phyloP scores from a whole-genome alignment of 768 basidiomycete species.

The Galerina marginata region DNA sequence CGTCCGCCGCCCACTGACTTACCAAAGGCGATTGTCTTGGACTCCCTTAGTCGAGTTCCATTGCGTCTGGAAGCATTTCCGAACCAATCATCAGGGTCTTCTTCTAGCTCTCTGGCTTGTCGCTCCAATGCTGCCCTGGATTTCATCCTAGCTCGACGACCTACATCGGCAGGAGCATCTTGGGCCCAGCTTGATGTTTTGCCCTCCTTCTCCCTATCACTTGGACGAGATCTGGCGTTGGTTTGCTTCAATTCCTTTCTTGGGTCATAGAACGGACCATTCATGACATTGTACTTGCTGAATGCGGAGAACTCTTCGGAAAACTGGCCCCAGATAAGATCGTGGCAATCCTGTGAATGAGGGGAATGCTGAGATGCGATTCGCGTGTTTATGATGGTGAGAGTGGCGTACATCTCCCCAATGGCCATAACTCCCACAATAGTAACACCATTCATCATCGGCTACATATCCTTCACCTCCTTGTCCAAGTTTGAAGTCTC shows the following conservation, averaged over 20 bases:
- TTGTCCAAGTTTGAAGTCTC: constrained; percentile 55
- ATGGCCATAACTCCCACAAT: constrained; percentile 75
- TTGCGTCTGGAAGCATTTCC: constrained; percentile 37
- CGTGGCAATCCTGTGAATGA: constrained; percentile 62
- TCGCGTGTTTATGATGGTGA: background rate
- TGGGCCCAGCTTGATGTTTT: constrained; percentile 50
- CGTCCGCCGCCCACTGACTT: constrained; percentile 36
- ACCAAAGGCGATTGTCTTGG: constrained; percentile 44
- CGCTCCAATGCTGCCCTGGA: constrained; percentile 60
- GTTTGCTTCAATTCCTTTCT: constrained; percentile 30
- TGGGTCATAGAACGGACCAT: constrained; percentile 70
- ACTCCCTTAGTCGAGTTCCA: background rate
- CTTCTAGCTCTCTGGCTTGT: constrained; percentile 48
- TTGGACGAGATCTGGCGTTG: constrained; percentile 19
- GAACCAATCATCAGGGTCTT: constrained; percentile 76
- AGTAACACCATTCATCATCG: constrained; percentile 80
- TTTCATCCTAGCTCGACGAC: constrained; percentile 66
- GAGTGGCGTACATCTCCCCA: constrained; percentile 71
- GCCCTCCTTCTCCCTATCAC: constrained; percentile 49
- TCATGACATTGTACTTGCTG: constrained; percentile 60
- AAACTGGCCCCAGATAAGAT: constrained; percentile 40
- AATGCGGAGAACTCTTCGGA: constrained; percentile 71
- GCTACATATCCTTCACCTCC: constrained; percentile 84
- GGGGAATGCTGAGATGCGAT: background rate
- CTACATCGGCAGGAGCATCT: constrained; percentile 62